phyloP scores from a whole-genome alignment of 2,329 filamentous ascomycete genomes.

The Fusarium heterosporum region DNA sequence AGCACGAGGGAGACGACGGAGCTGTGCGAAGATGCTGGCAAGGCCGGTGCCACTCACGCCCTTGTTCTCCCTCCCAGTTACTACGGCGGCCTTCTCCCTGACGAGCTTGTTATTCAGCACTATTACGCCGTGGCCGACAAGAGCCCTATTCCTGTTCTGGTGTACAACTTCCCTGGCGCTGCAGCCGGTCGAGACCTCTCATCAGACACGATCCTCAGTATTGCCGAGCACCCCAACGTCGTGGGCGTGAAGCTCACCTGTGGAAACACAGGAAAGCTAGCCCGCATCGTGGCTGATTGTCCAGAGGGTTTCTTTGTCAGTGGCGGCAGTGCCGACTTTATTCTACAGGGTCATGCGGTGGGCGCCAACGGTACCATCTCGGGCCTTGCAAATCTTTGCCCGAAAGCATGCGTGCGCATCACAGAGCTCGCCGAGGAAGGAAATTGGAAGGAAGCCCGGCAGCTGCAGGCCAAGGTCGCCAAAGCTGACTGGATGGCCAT shows the following conservation, averaged over 20 bases:
- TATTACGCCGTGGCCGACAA: constrained; percentile 72
- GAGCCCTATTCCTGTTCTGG: constrained; percentile 70
- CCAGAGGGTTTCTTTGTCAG: constrained; percentile 51
- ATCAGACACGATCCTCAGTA: constrained; percentile 67
- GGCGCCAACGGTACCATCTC: constrained; percentile 57
- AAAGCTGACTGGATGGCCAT: constrained; percentile 61
- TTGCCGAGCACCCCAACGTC: constrained; percentile 68
- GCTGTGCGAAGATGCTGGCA: constrained; percentile 75
- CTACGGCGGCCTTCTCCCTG: constrained; percentile 76
- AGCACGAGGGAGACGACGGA: constrained; percentile 80
- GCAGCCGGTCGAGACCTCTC: constrained; percentile 70
- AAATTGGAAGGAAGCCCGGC: constrained; percentile 50
- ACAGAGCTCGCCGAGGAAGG: constrained; percentile 51
- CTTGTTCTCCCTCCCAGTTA: constrained; percentile 83
- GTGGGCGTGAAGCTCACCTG: constrained; percentile 74
- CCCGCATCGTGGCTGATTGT: constrained; percentile 59
- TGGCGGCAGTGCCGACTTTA: constrained; percentile 57
- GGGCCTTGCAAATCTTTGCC: constrained; percentile 55
- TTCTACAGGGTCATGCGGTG: constrained; percentile 55
- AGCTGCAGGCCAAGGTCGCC: constrained; percentile 57
- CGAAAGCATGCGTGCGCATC: constrained; percentile 53
- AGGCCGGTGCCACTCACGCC: constrained; percentile 79
- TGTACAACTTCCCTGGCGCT: constrained; percentile 75
- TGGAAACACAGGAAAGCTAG: constrained; percentile 73
- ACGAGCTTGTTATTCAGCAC: constrained; percentile 61